A percentile compares a stretch with the other conserved stretches of the same genome.
Conservation (phyloP, 306 rosid genomes). For the Dryas alaskensis region DNA sequence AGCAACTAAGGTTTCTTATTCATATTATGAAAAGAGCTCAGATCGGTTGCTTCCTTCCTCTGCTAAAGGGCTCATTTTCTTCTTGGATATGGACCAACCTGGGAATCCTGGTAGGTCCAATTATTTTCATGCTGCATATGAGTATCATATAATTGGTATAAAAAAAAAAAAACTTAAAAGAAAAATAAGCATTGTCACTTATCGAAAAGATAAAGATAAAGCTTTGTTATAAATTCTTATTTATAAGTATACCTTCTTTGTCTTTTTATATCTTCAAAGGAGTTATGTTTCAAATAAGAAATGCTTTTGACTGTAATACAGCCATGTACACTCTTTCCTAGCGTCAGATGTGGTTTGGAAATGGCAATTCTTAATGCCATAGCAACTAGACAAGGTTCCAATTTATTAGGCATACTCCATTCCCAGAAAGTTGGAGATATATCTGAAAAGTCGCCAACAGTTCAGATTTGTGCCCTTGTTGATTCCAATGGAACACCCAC, state of each 20-base stretch:
- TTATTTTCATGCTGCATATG: constrained; percentile 19
- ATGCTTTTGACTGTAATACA: constrained; percentile 37
- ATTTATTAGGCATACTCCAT: constrained; percentile 55
- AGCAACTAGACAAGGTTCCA: constrained; percentile 58
- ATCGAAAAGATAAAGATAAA: not conserved
- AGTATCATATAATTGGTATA: not conserved
- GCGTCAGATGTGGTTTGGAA: constrained; percentile 98
- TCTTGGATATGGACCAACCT: constrained; percentile 78
- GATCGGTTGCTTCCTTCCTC: constrained; percentile 59
- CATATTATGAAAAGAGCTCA: constrained; percentile 54
- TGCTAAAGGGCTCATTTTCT: constrained; percentile 76
- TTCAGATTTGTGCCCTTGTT: constrained; percentile 74
- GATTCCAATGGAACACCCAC: constrained; percentile 65
- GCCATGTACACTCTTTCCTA: constrained; percentile 83
- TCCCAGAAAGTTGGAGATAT: constrained; percentile 36
- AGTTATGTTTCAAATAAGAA: not conserved
- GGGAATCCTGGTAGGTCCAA: constrained; percentile 71
- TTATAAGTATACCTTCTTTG: constrained; percentile 1
- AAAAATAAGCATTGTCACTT: not conserved
- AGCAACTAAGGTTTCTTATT: constrained; percentile 76
- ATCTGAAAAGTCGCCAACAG: constrained; percentile 37
- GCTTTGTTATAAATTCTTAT: not conserved
- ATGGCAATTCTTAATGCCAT: constrained; percentile 93
- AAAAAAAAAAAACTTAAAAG: not conserved
- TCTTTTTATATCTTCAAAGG: not conserved